Conservation (phyloP, 73 alveolate genomes). For the Uronychia binucleata region DNA sequence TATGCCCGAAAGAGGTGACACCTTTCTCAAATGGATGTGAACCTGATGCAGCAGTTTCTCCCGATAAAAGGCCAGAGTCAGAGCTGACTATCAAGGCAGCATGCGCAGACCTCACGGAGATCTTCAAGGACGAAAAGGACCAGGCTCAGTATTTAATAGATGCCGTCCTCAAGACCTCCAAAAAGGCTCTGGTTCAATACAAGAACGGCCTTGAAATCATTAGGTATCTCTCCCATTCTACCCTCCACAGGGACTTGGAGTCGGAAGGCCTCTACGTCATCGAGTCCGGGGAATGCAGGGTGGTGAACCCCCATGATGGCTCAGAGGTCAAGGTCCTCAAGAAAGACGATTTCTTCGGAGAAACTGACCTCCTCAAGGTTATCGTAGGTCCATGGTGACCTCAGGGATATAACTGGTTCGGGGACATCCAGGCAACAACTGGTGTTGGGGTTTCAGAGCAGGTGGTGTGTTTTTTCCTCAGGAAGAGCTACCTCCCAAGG, state of each 20-base stretch:
- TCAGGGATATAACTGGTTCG: background rate
- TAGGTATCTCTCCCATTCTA: background rate
- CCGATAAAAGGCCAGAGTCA: too few species aligned
- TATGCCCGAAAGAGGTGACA: background rate
- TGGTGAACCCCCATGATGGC: background rate
- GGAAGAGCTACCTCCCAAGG: background rate
- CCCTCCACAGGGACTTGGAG: background rate
- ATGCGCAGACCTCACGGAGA: background rate
- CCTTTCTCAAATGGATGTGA: too few species aligned
- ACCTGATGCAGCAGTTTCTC: too few species aligned
- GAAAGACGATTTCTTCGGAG: background rate
- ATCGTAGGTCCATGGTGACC: background rate
- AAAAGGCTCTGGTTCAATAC: background rate
- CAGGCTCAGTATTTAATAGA: background rate
- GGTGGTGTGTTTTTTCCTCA: conserved; percentile 1
- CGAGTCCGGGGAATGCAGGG: background rate
- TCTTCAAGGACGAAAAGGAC: background rate
- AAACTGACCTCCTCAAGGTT: background rate
- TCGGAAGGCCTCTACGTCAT: background rate
- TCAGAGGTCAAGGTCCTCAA: background rate
- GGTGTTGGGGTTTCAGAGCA: background rate
- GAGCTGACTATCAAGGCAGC: too few species aligned
- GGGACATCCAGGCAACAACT: background rate
- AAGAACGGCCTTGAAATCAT: background rate
- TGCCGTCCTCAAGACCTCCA: background rate